Evolutionary conservation across 1,284 basidiomycete species (phyloP), one percentile per base, ranked within the genome.

Genomic region (Heliocybe sulcata): DNA sequence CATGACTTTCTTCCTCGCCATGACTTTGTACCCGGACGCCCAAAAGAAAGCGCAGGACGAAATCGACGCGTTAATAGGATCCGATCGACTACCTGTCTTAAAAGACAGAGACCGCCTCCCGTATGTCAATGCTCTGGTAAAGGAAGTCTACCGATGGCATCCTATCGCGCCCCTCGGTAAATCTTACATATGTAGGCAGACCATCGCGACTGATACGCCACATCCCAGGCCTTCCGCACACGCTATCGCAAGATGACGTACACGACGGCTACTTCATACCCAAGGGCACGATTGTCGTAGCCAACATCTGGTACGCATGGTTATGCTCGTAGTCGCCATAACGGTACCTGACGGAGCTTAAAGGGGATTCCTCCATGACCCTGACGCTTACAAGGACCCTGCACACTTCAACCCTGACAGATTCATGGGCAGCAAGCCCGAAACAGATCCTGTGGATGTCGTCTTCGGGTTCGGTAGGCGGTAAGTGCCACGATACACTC

Each of bases 131-230:
- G 61, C 64, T 0, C 45, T 60, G 9, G 52, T 64, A 9, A 60
- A 64, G 20, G 65, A 67, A 49, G 54, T 57, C 1, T 53, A 59
- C n/a, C 58, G 65, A 3, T 66, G 63, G 62, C 16, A 35, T 20
- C 45, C 31, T 1, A 56, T 59, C 8, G 35, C 51, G 20, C 58
- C 58, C 6, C 33, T 55, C 35, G 35, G 55, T 56, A 45, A 20
- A 35, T 55, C 20, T 20, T 31, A 6, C 12, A 4, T 31, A 6
- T 6, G 29, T 31, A 6, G 4, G 4, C 29, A 6, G 12, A 12
- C 4, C 29, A 31, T 31, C 29, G 6, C 12, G 6, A 31, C 12
- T 6, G 12, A 31, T 31, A 31, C 12, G 12, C 12, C 29, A 31
- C 29, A 6, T 31, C 29, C n/a, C 10, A 57, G 55, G 35, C n/a